Percentiles rank a stretch among this genome's conserved stretches.
phyloP scores from a whole-genome alignment of 176 grass and related monocot species.

The Hyparrhenia diplandra region DNA sequence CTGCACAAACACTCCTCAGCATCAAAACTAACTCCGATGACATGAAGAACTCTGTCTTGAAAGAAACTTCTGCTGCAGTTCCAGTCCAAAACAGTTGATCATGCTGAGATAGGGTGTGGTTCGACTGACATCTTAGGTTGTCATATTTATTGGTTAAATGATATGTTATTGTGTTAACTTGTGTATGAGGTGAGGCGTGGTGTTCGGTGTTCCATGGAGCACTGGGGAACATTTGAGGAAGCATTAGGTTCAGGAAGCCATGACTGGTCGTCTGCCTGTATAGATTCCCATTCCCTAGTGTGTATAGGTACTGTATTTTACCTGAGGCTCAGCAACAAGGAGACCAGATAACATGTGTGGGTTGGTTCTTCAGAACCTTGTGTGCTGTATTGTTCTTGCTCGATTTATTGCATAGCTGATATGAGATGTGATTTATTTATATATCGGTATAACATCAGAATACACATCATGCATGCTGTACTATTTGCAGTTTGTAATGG shows the following conservation, averaged over 20 bases:
- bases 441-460: not conserved
- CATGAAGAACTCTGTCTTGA: slow-evolving; percentile 61
- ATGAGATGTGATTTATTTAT: not conserved
- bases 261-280: slow-evolving; percentile 21
- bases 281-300: slow-evolving; percentile 29
- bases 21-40: slow-evolving; percentile 57
- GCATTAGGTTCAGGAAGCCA: slow-evolving; percentile 19
- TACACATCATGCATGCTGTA: not conserved
- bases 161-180: slow-evolving; percentile 37
- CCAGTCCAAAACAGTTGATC: slow-evolving; percentile 67
- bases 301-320: slow-evolving; percentile 49
- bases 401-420: slow-evolving; percentile 27
- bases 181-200: slow-evolving; percentile 41
- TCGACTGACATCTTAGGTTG: slow-evolving; percentile 38
- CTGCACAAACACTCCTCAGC: slow-evolving; percentile 63
- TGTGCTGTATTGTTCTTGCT: slow-evolving; percentile 23
- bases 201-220: slow-evolving; percentile 22
- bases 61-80: slow-evolving; percentile 57
- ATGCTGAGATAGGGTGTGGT: slow-evolving; percentile 14
- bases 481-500: not conserved
- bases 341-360: slow-evolving; percentile 19
- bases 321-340: slow-evolving; percentile 29
- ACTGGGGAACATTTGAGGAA: not conserved
- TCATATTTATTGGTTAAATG: slow-evolving; percentile 40
- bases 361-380: not conserved